phyloP scores from a whole-genome alignment of 371 early-diverging fungal genomes.

The Polyrhizophydium stewartii region DNA sequence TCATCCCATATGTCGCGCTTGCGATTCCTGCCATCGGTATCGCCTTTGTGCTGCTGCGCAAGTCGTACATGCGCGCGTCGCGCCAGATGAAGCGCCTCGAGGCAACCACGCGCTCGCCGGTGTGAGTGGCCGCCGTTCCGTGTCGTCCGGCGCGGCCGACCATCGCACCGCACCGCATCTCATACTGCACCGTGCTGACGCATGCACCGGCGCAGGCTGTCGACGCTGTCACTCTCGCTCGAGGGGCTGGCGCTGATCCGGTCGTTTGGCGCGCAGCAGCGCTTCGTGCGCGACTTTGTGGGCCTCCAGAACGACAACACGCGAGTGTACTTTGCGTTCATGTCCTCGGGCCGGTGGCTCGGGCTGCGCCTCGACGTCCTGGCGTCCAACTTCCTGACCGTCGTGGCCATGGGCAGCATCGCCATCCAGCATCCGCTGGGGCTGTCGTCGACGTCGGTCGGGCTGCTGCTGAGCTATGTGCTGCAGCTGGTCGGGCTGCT shows the following conservation, averaged over 20 bases:
- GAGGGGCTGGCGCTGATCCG: conserved; percentile 75
- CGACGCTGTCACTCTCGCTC: conserved; percentile 34
- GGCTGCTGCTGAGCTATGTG: conserved; percentile 32
- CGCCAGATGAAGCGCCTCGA: conserved; percentile 46
- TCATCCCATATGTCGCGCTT: conserved; percentile 35
- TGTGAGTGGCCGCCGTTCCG: conserved; percentile 12
- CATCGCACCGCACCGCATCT: no score
- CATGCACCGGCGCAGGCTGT: no score
- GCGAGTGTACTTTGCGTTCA: conserved; percentile 28
- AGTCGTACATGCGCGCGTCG: conserved; percentile 24
- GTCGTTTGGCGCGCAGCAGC: conserved; percentile 61
- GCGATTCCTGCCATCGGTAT: conserved; percentile 30
- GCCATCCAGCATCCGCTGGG: conserved; percentile 6
- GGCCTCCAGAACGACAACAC: conserved; percentile 42
- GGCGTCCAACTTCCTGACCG: not conserved
- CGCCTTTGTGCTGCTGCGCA: conserved; percentile 24
- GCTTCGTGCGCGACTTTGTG: conserved; percentile 46
- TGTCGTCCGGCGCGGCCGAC: no score
- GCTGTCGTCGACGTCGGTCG: conserved; percentile 22
- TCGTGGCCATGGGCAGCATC: not conserved
- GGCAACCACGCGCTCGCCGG: conserved; percentile 37
- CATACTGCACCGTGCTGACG: no score
- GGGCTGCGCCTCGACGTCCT: not conserved
- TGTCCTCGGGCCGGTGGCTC: conserved; percentile 13
- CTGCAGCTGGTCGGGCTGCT: conserved; percentile 35